Evolutionary conservation across 495 filamentous ascomycete species (phyloP).

Genomic region (Aspergillus kassunensis): DNA sequence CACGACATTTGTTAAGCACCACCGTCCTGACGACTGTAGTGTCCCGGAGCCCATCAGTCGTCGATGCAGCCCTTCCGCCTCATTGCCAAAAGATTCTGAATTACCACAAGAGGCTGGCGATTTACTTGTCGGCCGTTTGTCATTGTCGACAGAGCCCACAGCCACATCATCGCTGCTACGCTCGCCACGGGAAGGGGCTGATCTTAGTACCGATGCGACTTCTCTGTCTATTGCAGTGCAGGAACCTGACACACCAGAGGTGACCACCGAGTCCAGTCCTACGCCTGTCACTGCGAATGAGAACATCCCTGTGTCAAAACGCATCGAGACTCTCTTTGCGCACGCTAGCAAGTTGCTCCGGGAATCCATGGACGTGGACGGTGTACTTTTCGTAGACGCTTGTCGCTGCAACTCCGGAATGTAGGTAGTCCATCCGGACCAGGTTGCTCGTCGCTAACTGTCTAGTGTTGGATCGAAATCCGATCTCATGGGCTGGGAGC

Average conservation of each 20-base stretch:
- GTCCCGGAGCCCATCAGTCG: background rate
- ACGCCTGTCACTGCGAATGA: no score
- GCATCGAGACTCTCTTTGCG: slow-evolving; percentile 16
- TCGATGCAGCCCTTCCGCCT: background rate
- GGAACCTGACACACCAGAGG: background rate
- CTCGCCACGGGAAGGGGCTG: background rate
- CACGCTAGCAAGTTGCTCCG: slow-evolving; percentile 28
- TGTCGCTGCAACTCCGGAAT: slow-evolving; percentile 19
- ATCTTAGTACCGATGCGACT: background rate
- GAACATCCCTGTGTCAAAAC: background rate
- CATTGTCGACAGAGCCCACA: background rate
- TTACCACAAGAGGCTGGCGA: background rate
- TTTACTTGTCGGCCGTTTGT: background rate
- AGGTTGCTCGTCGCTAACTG: no score
- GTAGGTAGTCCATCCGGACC: background rate
- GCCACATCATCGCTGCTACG: background rate
- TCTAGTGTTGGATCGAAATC: slow-evolving; percentile 7
- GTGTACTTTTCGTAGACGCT: slow-evolving; percentile 35
- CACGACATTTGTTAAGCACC: slow-evolving; percentile 28
- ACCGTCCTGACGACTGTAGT: slow-evolving; percentile 10
- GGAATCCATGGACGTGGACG: slow-evolving; percentile 31
- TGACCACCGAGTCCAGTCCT: no score
- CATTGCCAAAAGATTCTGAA: no score
- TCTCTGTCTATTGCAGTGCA: background rate
- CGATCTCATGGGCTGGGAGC: slow-evolving; percentile 13